Evolutionary conservation across 768 basidiomycete genomes (phyloP).

Genomic region (Clitopilus passeckerianus): DNA sequence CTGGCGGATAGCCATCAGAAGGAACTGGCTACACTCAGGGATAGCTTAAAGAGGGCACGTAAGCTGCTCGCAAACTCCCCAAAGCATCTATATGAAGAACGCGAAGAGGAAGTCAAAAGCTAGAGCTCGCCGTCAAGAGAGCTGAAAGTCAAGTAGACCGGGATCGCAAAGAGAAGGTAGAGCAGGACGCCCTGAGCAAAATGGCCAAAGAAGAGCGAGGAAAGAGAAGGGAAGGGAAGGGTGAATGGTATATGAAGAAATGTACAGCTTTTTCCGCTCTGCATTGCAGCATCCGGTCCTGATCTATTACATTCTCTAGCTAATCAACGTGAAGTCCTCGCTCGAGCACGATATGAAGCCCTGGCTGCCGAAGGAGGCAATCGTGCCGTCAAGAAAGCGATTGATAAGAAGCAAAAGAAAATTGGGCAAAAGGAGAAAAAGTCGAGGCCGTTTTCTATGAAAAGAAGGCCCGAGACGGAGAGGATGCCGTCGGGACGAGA

Average conservation of each 20-base stretch:
- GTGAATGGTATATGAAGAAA: conserved; percentile 81
- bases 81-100: conserved; percentile 48
- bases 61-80: conserved; percentile 62
- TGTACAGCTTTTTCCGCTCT: conserved; percentile 36
- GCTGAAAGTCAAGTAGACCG: conserved; percentile 74
- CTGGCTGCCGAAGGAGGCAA: conserved; percentile 74
- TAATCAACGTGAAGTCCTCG: conserved; percentile 70
- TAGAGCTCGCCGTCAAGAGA: conserved; percentile 73
- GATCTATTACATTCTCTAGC: conserved; percentile 34
- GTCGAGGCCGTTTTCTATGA: conserved; percentile 58
- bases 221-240: conserved; percentile 74
- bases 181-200: conserved; percentile 58
- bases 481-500: conserved; percentile 3
- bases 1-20: conserved; percentile 56
- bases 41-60: conserved; percentile 62
- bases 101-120: conserved; percentile 60
- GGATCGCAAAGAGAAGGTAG: conserved; percentile 64
- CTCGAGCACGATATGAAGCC: conserved; percentile 75
- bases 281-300: conserved; percentile 4
- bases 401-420: conserved; percentile 89
- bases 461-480: conserved; percentile 1
- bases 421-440: conserved; percentile 86
- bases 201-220: conserved; percentile 54
- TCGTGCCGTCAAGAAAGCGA: conserved; percentile 77
- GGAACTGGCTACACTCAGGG: conserved; percentile 63